These are phyloP conservation scores for Stephanodiscus triporus DNA, from an alignment of 108 stramenopile species.

Conservation along the genomic window DNA sequence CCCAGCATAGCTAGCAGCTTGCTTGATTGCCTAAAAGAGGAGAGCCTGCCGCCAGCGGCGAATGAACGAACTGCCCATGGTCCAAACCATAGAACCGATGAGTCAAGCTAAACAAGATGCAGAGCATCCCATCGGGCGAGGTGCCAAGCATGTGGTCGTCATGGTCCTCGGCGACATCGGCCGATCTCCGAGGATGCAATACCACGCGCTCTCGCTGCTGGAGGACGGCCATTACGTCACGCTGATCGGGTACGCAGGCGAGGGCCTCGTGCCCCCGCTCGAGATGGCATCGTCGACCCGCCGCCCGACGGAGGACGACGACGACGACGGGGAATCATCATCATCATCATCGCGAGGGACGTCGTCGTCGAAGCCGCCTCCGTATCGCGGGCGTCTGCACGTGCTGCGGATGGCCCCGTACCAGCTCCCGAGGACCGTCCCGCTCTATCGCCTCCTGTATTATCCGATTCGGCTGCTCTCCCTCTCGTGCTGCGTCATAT, in stretches of 20 bases:
- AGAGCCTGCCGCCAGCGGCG: too few relatives aligned
- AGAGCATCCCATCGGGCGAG: too few relatives aligned
- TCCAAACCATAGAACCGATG: too few relatives aligned
- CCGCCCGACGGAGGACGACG: background rate
- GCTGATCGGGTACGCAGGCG: slow-evolving; percentile 76
- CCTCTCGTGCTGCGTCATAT: slow-evolving; percentile 54
- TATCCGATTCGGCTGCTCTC: slow-evolving; percentile 59
- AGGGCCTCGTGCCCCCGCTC: slow-evolving; percentile 55
- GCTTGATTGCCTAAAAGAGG: too few relatives aligned
- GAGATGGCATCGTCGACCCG: slow-evolving; percentile 11
- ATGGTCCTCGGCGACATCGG: slow-evolving; percentile 89
- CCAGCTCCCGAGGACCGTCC: slow-evolving; percentile 51
- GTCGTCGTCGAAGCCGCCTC: background rate
- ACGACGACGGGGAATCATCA: background rate
- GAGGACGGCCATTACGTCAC: slow-evolving; percentile 71
- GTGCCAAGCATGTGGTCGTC: slow-evolving; percentile 74
- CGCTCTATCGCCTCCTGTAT: slow-evolving; percentile 61
- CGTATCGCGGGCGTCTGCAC: slow-evolving; percentile 45
- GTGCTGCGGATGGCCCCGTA: slow-evolving; percentile 65
- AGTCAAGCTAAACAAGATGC: too few relatives aligned
- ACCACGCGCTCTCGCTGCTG: slow-evolving; percentile 92
- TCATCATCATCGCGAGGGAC: too few relatives aligned
- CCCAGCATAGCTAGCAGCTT: too few relatives aligned
- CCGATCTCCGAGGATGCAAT: slow-evolving; percentile 98
- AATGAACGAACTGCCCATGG: too few relatives aligned